These are phyloP conservation scores for Polysphondylium violaceum DNA, from an alignment of 78 protist species.

Conservation along the genomic window DNA sequence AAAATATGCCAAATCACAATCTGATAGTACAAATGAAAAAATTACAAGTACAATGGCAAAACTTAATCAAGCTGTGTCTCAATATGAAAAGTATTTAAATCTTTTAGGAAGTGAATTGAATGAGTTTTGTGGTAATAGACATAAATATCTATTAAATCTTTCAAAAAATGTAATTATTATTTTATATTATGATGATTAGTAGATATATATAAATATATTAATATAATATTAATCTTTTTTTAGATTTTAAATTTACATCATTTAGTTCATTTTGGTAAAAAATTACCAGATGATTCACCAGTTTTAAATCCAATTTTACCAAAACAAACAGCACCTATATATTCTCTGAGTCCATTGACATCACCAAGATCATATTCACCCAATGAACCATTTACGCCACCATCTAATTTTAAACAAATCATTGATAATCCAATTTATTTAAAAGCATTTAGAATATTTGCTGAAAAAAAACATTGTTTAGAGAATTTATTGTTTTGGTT, in stretches of 20 bases:
- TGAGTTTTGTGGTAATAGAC: conserved; percentile 54
- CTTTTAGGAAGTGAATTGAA: conserved; percentile 33
- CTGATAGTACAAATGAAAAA: conserved; percentile 61
- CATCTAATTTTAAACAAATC: conserved; percentile 37
- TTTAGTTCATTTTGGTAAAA: conserved; percentile 64
- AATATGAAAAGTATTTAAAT: conserved; percentile 52
- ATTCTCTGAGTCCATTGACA: conserved; percentile 7
- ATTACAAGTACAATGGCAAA: conserved; percentile 57
- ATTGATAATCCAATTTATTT: conserved; percentile 36
- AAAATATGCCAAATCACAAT: conserved; percentile 50
- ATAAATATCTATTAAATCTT: conserved; percentile 40
- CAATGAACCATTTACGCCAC: conserved; percentile 27
- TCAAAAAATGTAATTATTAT: conserved; percentile 40
- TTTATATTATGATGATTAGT: background rate
- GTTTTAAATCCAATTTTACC: conserved; percentile 4
- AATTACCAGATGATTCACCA: background rate
- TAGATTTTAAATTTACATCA: conserved; percentile 72
- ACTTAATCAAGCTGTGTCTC: conserved; percentile 19
- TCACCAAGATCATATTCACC: background rate
- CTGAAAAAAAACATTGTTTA: conserved; percentile 76
- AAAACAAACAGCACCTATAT: background rate
- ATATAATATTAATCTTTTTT: background rate
- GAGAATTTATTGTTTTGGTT: conserved; percentile 67
- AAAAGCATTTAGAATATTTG: conserved; percentile 69
- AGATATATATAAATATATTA: background rate